These are phyloP conservation scores for Anisodus acutangulus DNA, from an alignment of 257 asterid genomes.

Conservation along the genomic window DNA sequence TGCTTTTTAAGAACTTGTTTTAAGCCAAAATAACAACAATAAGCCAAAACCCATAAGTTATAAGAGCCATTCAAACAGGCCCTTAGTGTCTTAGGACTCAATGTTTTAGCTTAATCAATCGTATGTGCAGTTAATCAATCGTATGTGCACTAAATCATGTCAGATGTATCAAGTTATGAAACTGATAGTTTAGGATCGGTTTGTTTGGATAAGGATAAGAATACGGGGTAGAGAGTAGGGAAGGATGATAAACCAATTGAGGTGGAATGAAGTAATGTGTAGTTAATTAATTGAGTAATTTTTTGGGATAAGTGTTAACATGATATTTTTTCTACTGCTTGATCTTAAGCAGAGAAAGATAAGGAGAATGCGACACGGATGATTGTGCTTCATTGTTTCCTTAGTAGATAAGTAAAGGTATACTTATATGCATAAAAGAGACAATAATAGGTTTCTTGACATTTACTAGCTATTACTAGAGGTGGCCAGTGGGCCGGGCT, in stretches of 20 bases:
- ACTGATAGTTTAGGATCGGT: neutral
- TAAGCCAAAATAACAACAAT: too few relatives aligned
- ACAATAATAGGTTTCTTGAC: neutral
- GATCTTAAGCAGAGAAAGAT: neutral
- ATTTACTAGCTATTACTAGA: neutral
- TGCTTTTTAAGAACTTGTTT: too few relatives aligned
- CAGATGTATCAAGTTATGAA: neutral
- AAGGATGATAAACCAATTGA: neutral
- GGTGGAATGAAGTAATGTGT: neutral
- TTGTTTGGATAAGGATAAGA: conserved; percentile 12
- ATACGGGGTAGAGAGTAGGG: neutral
- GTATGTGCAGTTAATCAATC: neutral
- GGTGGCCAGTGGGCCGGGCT: too few relatives aligned
- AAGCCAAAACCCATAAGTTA: too few relatives aligned
- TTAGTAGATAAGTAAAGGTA: neutral
- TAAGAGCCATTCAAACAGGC: too few relatives aligned
- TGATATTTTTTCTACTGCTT: neutral
- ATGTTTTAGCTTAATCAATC: neutral
- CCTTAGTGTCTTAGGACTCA: neutral
- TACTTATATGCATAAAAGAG: conserved; percentile 3
- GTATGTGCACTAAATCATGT: neutral
- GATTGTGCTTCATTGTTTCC: neutral
- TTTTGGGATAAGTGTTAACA: neutral
- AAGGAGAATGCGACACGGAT: neutral
- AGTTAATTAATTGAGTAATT: neutral